A percentile compares a stretch with the other conserved stretches of the same genome.
Conservation (phyloP, 108 stramenopile species). For the Pseudonitzschia pungens region DNA sequence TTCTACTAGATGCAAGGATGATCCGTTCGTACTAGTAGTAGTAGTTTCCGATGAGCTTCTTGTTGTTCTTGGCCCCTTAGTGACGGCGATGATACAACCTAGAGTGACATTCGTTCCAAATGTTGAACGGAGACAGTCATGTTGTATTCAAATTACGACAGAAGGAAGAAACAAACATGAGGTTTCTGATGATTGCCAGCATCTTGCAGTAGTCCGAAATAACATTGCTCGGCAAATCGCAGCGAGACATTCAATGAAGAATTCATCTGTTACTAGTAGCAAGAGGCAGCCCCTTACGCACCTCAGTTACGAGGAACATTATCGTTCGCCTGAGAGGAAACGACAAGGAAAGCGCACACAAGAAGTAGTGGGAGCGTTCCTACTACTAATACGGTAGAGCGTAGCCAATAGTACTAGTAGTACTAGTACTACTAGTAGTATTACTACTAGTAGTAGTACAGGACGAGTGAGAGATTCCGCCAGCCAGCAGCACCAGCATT, state of each 20-base stretch:
- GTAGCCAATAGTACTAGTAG: too few relatives aligned
- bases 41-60: neutral
- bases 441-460: too few relatives aligned
- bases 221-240: neutral
- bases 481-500: too few relatives aligned
- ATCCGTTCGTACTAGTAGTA: constrained; percentile 2
- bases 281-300: neutral
- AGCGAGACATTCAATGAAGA: too few relatives aligned
- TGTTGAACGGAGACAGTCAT: neutral
- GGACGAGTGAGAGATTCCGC: too few relatives aligned
- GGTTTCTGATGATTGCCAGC: too few relatives aligned
- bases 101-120: neutral
- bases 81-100: neutral
- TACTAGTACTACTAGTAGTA: too few relatives aligned
- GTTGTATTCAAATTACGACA: too few relatives aligned
- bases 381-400: too few relatives aligned
- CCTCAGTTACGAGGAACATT: neutral
- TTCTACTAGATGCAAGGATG: constrained; percentile 6
- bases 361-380: neutral
- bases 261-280: too few relatives aligned
- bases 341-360: neutral
- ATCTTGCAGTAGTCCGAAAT: neutral
- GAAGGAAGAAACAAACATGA: too few relatives aligned
- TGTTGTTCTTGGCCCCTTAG: constrained; percentile 1
- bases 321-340: neutral